A percentile compares a stretch with the other conserved stretches of the same genome.
Evolutionary conservation across 2,329 filamentous ascomycete genomes (phyloP).

Genomic region (Fulvia fulva): DNA sequence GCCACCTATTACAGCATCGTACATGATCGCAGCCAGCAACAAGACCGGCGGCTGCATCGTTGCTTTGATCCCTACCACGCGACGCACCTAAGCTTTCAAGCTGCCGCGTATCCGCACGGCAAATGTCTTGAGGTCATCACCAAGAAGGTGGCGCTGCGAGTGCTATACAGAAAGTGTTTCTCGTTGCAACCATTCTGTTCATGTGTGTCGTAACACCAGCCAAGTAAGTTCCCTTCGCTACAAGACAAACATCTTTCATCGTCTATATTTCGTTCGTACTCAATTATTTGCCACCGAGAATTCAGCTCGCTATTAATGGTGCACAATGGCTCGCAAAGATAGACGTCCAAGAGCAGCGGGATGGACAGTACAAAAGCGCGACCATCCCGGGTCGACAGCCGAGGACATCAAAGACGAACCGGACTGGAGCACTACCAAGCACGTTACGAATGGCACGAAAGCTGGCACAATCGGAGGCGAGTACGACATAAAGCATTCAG

Average conservation of each 20-base stretch:
- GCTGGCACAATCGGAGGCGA: constrained; percentile 21
- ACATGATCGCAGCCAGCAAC: no score
- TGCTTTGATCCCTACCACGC: background rate
- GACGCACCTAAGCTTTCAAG: background rate
- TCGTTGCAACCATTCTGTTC: background rate
- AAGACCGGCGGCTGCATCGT: no score
- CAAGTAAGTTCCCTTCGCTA: background rate
- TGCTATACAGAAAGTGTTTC: background rate
- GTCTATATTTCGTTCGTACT: no score
- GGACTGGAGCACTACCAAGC: constrained; percentile 1
- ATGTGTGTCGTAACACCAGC: background rate
- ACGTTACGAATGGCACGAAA: constrained; percentile 2
- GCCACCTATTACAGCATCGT: no score
- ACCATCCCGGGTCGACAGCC: constrained; percentile 7
- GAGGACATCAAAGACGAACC: constrained; percentile 8
- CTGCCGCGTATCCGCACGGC: background rate
- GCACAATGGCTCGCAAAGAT: background rate
- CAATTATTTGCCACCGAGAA: background rate
- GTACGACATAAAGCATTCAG: constrained; percentile 16
- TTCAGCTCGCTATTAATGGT: background rate
- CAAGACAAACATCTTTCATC: no score
- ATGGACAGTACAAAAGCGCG: background rate
- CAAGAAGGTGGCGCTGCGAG: background rate
- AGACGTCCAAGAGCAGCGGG: background rate
- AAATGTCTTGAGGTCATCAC: background rate